Conservation (phyloP, 352 stramenopile species). For the Phytophthora chlamydospora region DNA sequence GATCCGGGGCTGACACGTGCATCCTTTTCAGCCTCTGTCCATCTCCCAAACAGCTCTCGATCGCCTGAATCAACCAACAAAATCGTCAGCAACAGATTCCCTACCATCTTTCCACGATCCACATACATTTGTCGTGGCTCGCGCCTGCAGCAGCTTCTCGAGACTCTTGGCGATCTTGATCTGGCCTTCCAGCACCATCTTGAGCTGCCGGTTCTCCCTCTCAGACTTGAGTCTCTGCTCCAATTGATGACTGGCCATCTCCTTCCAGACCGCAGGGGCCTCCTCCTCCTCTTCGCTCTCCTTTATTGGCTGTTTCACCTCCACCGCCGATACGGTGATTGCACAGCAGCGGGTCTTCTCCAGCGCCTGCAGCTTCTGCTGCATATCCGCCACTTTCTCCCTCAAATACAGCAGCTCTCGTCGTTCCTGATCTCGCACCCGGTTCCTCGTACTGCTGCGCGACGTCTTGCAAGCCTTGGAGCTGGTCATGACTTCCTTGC, state of each 20-base stretch:
- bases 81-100: conserved; percentile 4
- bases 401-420: conserved; percentile 52
- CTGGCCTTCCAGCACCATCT: conserved; percentile 62
- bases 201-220: conserved; percentile 65
- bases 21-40: conserved; percentile 31
- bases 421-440: conserved; percentile 45
- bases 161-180: conserved; percentile 71
- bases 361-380: conserved; percentile 44
- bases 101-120: not conserved
- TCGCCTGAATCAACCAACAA: conserved; percentile 22
- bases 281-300: conserved; percentile 8
- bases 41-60: conserved; percentile 33
- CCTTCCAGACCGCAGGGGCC: conserved; percentile 43
- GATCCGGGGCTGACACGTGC: conserved; percentile 31
- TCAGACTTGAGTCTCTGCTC: conserved; percentile 57
- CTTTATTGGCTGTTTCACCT: conserved; percentile 2
- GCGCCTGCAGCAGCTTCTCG: conserved; percentile 52
- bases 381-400: conserved; percentile 51
- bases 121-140: conserved; percentile 40
- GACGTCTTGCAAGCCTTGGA: conserved; percentile 38
- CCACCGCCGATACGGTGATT: not conserved
- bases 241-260: conserved; percentile 52
- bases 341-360: conserved; percentile 24
- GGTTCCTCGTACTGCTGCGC: conserved; percentile 45
- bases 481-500: not conserved